phyloP scores from a whole-genome alignment of 148 eudicot genomes.

The Talinum fruticosum region DNA sequence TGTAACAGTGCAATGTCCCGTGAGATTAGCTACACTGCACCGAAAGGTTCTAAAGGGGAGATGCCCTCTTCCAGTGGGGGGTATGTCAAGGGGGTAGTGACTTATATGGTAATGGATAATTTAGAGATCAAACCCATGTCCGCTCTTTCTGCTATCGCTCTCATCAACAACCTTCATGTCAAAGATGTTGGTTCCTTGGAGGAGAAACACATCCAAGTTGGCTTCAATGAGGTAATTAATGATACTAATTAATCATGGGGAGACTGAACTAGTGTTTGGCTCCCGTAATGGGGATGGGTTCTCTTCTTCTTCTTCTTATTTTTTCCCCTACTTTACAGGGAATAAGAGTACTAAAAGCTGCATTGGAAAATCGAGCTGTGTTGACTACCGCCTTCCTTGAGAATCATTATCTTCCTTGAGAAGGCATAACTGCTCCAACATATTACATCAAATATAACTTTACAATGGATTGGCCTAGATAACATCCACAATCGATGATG shows the following conservation, averaged over 20 bases:
- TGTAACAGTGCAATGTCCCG: not conserved
- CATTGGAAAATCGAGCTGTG: conserved; percentile 1
- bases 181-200: conserved; percentile 1
- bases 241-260: not conserved
- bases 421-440: no score
- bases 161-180: conserved; percentile 14
- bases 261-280: no score
- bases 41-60: not conserved
- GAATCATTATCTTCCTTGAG: not conserved
- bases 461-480: no score
- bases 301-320: no score
- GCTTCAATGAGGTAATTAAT: conserved; percentile 14
- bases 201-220: conserved; percentile 22
- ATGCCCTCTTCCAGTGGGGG: conserved; percentile 6
- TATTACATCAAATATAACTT: no score
- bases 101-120: conserved; percentile 31
- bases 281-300: no score
- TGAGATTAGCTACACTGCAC: not conserved
- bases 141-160: conserved; percentile 14
- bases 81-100: conserved; percentile 24
- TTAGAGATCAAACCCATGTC: conserved; percentile 29
- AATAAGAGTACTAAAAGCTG: conserved; percentile 15
- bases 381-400: conserved; percentile 17
- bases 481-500: no score
- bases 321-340: not conserved